Evolutionary conservation across 495 filamentous ascomycete genomes (phyloP).

Genomic region (Aspergillus bertholletiae): DNA sequence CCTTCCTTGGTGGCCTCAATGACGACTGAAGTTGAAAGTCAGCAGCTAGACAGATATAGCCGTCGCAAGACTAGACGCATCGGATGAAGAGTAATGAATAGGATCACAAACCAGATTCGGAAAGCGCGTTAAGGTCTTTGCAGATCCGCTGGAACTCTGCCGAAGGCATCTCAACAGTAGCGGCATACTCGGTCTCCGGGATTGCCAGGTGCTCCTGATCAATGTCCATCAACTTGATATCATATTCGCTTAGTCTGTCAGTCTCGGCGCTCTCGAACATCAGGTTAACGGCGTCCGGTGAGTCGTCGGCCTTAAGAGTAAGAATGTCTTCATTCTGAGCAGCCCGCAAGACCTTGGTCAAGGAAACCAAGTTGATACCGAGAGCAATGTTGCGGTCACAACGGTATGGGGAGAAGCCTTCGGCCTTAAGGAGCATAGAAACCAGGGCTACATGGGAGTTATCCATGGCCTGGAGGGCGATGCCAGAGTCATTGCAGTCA

Average conservation of each 20-base stretch:
- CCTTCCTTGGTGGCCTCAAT: conserved; percentile 98
- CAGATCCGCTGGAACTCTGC: conserved; percentile 94
- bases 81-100: neutral
- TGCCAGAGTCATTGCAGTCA: conserved; percentile 99
- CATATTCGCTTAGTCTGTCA: conserved; percentile 94
- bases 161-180: conserved; percentile 84
- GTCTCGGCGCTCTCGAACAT: conserved; percentile 89
- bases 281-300: conserved; percentile 91
- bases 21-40: conserved; percentile 56
- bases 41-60: neutral
- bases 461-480: conserved; percentile 99
- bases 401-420: conserved; percentile 93
- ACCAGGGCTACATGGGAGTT: conserved; percentile 99
- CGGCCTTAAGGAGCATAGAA: conserved; percentile 95
- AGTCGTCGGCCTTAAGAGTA: conserved; percentile 95
- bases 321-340: conserved; percentile 94
- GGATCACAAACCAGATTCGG: conserved; percentile 76
- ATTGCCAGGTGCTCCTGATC: conserved; percentile 99
- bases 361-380: conserved; percentile 91
- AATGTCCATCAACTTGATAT: conserved; percentile 99
- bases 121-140: conserved; percentile 82
- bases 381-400: conserved; percentile 99
- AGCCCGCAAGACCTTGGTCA: conserved; percentile 94
- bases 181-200: conserved; percentile 95
- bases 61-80: neutral